phyloP scores from a whole-genome alignment of 1,139 yeast genomes.

The Yamadazyma dendronema region DNA sequence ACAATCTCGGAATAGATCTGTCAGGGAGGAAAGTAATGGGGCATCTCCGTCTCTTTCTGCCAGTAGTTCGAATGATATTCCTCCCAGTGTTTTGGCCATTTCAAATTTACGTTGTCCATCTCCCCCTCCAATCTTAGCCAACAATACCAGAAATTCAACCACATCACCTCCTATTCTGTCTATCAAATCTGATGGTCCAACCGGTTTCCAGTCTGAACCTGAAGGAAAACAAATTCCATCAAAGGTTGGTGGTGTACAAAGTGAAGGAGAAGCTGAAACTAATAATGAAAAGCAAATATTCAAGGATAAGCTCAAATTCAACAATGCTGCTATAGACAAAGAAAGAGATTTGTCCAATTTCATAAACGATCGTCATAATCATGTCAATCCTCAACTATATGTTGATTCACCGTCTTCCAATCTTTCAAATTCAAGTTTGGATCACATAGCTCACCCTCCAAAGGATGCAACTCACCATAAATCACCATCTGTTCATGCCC shows the following conservation, averaged over 20 bases:
- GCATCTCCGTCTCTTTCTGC: conserved; percentile 9
- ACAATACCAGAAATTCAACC: conserved; percentile 17
- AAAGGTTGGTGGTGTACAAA: conserved; percentile 50
- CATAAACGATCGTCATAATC: conserved; percentile 10
- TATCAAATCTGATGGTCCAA: conserved; percentile 1
- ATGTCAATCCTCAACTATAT: conserved; percentile 8
- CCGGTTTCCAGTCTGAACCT: conserved; percentile 2
- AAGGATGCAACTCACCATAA: conserved; percentile 44
- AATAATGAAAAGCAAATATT: conserved; percentile 5
- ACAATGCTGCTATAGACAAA: conserved; percentile 10
- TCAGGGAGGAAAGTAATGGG: background rate
- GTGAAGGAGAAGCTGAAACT: conserved; percentile 28
- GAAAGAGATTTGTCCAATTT: conserved; percentile 11
- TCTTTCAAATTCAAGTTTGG: conserved; percentile 25
- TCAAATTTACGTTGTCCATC: conserved; percentile 63
- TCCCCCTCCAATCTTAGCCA: conserved; percentile 64
- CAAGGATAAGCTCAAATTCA: conserved; percentile 11
- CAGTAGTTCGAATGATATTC: conserved; percentile 21
- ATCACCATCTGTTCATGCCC: conserved; percentile 72
- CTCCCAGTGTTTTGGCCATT: conserved; percentile 49
- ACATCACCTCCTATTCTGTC: conserved; percentile 15
- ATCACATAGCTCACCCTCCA: conserved; percentile 33
- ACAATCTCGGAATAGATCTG: conserved; percentile 1
- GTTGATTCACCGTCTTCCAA: conserved; percentile 14
- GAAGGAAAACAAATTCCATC: conserved; percentile 38